Conservation (phyloP, 148 eudicot species). For the Camellia japonica region DNA sequence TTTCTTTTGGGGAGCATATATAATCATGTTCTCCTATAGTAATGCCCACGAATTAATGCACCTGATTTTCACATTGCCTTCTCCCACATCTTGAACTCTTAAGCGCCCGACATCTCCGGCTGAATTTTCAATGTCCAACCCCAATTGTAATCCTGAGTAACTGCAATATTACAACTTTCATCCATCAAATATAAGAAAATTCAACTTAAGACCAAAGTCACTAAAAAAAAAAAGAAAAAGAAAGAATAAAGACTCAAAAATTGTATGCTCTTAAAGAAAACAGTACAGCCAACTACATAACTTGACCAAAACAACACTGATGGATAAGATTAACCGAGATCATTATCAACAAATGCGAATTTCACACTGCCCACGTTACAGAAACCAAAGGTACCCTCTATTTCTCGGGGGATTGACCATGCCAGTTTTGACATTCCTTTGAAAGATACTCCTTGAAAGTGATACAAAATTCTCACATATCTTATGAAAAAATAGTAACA, state of each 20-base stretch:
- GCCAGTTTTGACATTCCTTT: conserved; percentile 1
- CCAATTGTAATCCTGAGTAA: conserved; percentile 64
- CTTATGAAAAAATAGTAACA: neutral
- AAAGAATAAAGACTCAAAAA: neutral
- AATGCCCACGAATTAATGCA: conserved; percentile 17
- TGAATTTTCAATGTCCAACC: conserved; percentile 37
- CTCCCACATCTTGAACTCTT: conserved; percentile 76
- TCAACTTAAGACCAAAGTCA: neutral
- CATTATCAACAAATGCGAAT: neutral
- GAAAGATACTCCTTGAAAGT: neutral
- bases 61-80: conserved; percentile 88
- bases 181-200: neutral
- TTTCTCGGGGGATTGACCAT: neutral
- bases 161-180: conserved; percentile 33
- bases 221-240: neutral
- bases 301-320: neutral
- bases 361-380: neutral
- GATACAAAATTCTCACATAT: neutral
- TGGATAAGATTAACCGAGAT: neutral
- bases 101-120: conserved; percentile 55
- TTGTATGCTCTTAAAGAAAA: neutral
- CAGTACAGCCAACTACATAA: neutral
- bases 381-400: neutral
- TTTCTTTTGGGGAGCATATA: neutral
- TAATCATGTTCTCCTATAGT: too few species aligned